Percentiles rank a stretch among this genome's conserved stretches.
phyloP scores from a whole-genome alignment of 495 filamentous ascomycete genomes.

The Cudoniella acicularis region DNA sequence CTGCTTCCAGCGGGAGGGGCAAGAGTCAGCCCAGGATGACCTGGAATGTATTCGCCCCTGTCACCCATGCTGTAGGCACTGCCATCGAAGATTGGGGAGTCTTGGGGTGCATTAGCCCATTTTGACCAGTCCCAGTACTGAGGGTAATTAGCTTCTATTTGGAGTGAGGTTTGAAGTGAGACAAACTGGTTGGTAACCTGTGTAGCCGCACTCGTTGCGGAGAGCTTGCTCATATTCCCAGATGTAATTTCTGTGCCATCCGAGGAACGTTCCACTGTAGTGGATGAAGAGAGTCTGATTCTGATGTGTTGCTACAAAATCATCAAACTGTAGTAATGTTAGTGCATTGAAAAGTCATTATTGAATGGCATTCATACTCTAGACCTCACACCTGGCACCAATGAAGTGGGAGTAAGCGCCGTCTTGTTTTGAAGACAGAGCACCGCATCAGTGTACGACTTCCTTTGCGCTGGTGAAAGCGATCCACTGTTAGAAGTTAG shows the following conservation, averaged over 20 bases:
- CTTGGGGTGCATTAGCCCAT: constrained; percentile 42
- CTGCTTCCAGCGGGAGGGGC: constrained; percentile 15
- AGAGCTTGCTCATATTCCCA: constrained; percentile 64
- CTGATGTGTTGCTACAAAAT: constrained; percentile 69
- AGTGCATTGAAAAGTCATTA: constrained; percentile 38
- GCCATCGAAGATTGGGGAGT: constrained; percentile 63
- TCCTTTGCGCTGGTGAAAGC: constrained; percentile 43
- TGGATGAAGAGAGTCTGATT: constrained; percentile 60
- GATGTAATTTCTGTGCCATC: constrained; percentile 70
- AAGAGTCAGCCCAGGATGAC: constrained; percentile 17
- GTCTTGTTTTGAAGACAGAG: constrained; percentile 56
- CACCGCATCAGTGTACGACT: constrained; percentile 59
- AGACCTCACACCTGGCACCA: constrained; percentile 32
- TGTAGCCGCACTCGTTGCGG: constrained; percentile 69
- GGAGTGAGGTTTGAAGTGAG: background rate
- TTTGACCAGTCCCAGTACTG: constrained; percentile 50
- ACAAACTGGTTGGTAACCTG: constrained; percentile 33
- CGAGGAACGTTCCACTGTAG: constrained; percentile 58
- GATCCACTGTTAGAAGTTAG: constrained; percentile 39
- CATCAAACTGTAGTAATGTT: constrained; percentile 61
- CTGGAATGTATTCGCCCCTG: constrained; percentile 49
- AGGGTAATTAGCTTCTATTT: too few species aligned
- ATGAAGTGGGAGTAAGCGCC: constrained; percentile 32
- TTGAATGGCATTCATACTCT: background rate
- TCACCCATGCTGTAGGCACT: constrained; percentile 56